Evolutionary conservation across 192 early-diverging fungal genomes (phyloP).

Genomic region (Haplosporangium gracile): DNA sequence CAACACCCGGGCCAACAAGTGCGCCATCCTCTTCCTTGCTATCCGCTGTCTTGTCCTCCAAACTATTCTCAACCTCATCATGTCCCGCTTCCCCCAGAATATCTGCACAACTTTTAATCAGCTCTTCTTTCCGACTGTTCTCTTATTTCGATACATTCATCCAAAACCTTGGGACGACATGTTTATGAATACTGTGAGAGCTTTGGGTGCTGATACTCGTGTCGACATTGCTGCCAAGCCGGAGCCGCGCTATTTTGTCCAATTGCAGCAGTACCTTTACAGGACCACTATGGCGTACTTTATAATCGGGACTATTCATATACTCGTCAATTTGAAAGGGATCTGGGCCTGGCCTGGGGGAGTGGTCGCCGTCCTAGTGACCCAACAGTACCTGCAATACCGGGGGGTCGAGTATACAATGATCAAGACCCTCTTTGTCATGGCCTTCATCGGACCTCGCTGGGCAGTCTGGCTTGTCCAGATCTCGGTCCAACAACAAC

Average conservation of each 20-base stretch:
- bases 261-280: constrained; percentile 21
- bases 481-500: constrained; percentile 25
- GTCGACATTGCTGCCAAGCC: constrained; percentile 32
- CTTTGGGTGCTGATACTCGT: constrained; percentile 19
- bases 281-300: constrained; percentile 32
- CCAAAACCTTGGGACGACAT: constrained; percentile 34
- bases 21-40: constrained; percentile 14
- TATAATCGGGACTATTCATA: constrained; percentile 19
- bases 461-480: constrained; percentile 43
- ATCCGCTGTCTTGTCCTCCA: constrained; percentile 34
- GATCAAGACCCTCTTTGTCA: neutral
- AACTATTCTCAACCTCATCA: constrained; percentile 18
- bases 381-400: constrained; percentile 25
- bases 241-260: constrained; percentile 24
- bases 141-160: constrained; percentile 33
- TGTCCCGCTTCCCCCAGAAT: neutral
- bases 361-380: neutral
- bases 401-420: constrained; percentile 6
- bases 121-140: constrained; percentile 34
- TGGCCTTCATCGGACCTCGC: constrained; percentile 26
- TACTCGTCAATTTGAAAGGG: constrained; percentile 14
- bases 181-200: constrained; percentile 32
- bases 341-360: constrained; percentile 9
- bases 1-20: neutral
- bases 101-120: constrained; percentile 37